Evolutionary conservation across 495 filamentous ascomycete species (phyloP), one percentile per base, ranked within the genome.

Genomic region (Tirmania nivea): DNA sequence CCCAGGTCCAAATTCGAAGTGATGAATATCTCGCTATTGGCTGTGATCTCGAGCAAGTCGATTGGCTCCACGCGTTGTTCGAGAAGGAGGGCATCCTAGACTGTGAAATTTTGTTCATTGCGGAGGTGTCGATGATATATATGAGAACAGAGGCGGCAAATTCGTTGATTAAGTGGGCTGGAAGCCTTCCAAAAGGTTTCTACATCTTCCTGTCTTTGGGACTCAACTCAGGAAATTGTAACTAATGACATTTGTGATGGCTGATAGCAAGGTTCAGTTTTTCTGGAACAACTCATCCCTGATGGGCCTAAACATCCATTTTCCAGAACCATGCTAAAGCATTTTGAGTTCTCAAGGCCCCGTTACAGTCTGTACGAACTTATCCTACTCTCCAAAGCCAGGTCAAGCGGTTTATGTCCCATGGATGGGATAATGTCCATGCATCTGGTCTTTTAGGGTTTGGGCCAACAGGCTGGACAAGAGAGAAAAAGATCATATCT

Each of bases 81-180:
- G 70, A 68, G 19, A 63, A 56, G 5, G 69, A 78, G 42, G 56
- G 83, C 17, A 69, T 80, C 34, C 63, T 78, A 34, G 68, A 73
- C 3, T 79, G 74, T 55, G 67, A 71, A 10, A 70, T 94, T 10
- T 75, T 94, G 52, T 90, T 86, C 60, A 75, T 83, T 3, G 86
- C 86, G 0, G 89, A 94, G 66, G 87, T 94, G 6, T 92, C 86
- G 6, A 72, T 93, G 35, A 87, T 87, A 1, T 94, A 94, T 59
- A 94, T 94, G 87, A 77, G 86, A 47, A 73, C 73, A 16, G 67
- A 76, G n/a, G 75, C 77, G 20, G 79, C 89, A 35, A 78, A 93
- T 68, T 69, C 69, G 19, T 70, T 94, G 4, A 76, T 94, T 20
- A 60, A 67, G 36, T 90, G 83, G 83, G 78, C 79, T 8, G 71